Evolutionary conservation across 768 basidiomycete species (phyloP), one percentile per base, ranked within the genome.

Genomic region (Scleroderma bovista): DNA sequence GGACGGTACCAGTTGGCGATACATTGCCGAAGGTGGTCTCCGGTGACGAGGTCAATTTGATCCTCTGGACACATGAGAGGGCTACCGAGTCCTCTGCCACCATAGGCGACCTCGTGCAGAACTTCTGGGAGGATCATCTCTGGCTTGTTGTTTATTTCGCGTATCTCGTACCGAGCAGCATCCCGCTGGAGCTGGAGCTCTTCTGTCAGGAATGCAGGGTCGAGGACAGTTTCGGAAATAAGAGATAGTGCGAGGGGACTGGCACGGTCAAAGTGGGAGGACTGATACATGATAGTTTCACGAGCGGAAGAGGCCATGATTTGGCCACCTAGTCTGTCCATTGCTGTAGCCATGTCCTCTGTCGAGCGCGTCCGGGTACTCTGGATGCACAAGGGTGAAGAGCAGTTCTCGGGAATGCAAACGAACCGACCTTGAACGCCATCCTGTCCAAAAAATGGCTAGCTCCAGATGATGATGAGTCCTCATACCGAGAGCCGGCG

Each of bases 281-380:
- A 95, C 69, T 98, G 96, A 65, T 98, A 99, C 88, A 96, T 91
- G 62, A 97, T 93, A 19, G 91, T 80, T 66, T 99, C 96, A 41
- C 96, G 78, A 2, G 92, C 86, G 16, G 92, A 89, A 16, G 92
- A 85, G 62, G 88, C 93, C 68, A 87, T 76, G 51, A 98, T 93
- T 70, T 95, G 92, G 15, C 93, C 92, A 36, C 95, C 94, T 31
- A 95, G 76, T 3, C 77, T 76, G 63, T 92, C 84, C 60, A 95
- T 86, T 34, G 86, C 85, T 3, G 73, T 72, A 4, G 84, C 79
- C 86, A 97, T 94, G 55, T 88, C 78, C 19, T 80, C 82, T 44
- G 82, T 81, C 1, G 87, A 78, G 48, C 87, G 80, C 22, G 78
- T 77, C 16, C 69, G 66, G 26, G 93, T 95, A 50, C 82, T 83